These are phyloP conservation scores for Cyberlindnera amylophila DNA, from an alignment of 805 yeast species.

Conservation along the genomic window DNA sequence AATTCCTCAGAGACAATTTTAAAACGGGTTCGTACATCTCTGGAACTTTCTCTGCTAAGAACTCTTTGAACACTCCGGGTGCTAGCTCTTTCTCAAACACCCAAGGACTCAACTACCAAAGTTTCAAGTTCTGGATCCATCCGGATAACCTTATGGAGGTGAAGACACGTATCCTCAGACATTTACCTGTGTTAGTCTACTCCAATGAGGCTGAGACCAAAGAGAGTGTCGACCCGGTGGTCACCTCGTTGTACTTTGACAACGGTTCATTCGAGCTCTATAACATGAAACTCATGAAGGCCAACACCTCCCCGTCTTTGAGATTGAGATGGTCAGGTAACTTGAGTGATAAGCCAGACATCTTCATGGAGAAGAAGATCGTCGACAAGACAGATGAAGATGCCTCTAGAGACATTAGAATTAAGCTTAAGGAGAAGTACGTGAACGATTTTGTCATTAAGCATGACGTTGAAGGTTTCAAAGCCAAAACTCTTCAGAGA, in stretches of 20 bases:
- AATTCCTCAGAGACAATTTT: slow-evolving; percentile 73
- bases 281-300: slow-evolving; percentile 75
- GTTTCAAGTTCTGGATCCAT: slow-evolving; percentile 92
- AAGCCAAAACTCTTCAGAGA: slow-evolving; percentile 54
- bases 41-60: slow-evolving; percentile 22
- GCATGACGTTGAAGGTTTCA: slow-evolving; percentile 37
- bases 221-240: slow-evolving; percentile 66
- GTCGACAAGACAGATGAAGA: slow-evolving; percentile 51
- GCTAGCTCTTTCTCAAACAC: slow-evolving; percentile 15
- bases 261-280: slow-evolving; percentile 78
- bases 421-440: slow-evolving; percentile 76
- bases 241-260: slow-evolving; percentile 86
- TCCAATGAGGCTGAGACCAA: slow-evolving; percentile 40
- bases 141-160: slow-evolving; percentile 97
- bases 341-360: slow-evolving; percentile 69
- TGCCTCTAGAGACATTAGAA: slow-evolving; percentile 58
- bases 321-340: slow-evolving; percentile 91
- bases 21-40: slow-evolving; percentile 29
- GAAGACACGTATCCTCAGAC: slow-evolving; percentile 90
- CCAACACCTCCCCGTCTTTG: slow-evolving; percentile 65
- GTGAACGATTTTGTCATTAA: slow-evolving; percentile 68
- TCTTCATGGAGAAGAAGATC: slow-evolving; percentile 75
- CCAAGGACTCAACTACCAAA: slow-evolving; percentile 42
- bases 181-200: slow-evolving; percentile 86
- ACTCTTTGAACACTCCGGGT: slow-evolving; percentile 10